Evolutionary conservation across 1,284 basidiomycete species (phyloP), one percentile per base, ranked within the genome.

Genomic region (Cutaneotrichosporon sp.): DNA sequence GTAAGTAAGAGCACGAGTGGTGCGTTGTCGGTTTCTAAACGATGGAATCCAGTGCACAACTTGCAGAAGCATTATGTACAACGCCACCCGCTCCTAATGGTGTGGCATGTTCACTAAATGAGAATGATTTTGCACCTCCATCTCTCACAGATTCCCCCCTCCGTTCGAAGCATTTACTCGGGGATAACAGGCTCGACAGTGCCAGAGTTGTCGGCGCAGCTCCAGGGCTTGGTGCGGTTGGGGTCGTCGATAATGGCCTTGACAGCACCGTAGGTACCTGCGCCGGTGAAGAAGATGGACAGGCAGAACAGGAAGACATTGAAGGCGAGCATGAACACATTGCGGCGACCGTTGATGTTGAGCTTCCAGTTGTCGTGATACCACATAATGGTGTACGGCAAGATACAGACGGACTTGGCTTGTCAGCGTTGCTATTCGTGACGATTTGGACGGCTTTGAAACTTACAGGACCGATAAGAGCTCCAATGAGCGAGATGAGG

Each of bases 151-250:
- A 20, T 12, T 12, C 7, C 37, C 17, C n/a, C 10, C 22, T 26
- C 22, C 8, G 3, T 20, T 22, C 12, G 9, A 2, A 31, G 29
- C 6, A 8, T 43, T 12, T 41, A 41, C 24, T 17, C 3, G 3
- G 14, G 12, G n/a, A 17, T 9, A n/a, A n/a, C n/a, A n/a, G n/a
- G n/a, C 31, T 55, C 31, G 14, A 55, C 51, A 9, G 63, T 60
- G 35, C 55, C 54, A 37, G 64, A 64, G 55, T 69, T 69, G 54
- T 69, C 67, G 12, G 52, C 60, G 37, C 70, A 72, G 12, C 60
- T 59, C 62, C 66, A 72, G 10, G 68, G 63, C 5, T 43, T 55
- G 19, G 55, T 50, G 19, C 59, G 56, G 19, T 46, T 55, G n/a
- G 56, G 51, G 37, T 59, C 55, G 16, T 55, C 52, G 12, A 57